phyloP scores from a whole-genome alignment of 495 filamentous ascomycete genomes.

The Xylaria scruposa region DNA sequence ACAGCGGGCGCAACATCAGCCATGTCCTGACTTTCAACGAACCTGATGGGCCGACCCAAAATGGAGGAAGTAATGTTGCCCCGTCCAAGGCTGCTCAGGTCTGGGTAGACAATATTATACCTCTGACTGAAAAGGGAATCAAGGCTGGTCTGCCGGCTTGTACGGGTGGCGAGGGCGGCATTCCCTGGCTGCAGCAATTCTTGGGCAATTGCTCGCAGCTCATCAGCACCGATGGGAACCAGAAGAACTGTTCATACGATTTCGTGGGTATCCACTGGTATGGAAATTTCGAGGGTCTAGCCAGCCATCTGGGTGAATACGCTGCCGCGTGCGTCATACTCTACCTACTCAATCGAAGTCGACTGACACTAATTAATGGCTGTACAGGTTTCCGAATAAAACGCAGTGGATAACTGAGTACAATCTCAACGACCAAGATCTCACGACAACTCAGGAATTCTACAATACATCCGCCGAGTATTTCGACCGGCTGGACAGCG shows the following conservation, averaged over 20 bases:
- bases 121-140: conserved; percentile 62
- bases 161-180: conserved; percentile 60
- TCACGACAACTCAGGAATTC: conserved; percentile 65
- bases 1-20: conserved; percentile 62
- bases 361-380: not conserved
- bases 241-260: conserved; percentile 67
- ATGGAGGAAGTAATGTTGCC: conserved; percentile 65
- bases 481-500: conserved; percentile 65
- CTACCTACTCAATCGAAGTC: not conserved
- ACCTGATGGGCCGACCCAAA: conserved; percentile 62
- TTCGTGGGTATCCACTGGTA: conserved; percentile 83
- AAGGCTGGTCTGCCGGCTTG: conserved; percentile 66
- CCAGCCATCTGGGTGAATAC: conserved; percentile 71
- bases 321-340: conserved; percentile 49
- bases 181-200: conserved; percentile 69
- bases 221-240: conserved; percentile 42
- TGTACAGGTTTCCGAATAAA: conserved; percentile 61
- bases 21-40: conserved; percentile 79
- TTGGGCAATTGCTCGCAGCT: conserved; percentile 58
- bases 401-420: conserved; percentile 79
- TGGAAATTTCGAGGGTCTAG: conserved; percentile 74
- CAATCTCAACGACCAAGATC: conserved; percentile 56
- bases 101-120: conserved; percentile 72
- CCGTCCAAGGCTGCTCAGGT: conserved; percentile 64
- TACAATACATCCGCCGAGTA: conserved; percentile 69